Evolutionary conservation across 2,329 filamentous ascomycete species (phyloP).

Genomic region (Fulvia fulva): DNA sequence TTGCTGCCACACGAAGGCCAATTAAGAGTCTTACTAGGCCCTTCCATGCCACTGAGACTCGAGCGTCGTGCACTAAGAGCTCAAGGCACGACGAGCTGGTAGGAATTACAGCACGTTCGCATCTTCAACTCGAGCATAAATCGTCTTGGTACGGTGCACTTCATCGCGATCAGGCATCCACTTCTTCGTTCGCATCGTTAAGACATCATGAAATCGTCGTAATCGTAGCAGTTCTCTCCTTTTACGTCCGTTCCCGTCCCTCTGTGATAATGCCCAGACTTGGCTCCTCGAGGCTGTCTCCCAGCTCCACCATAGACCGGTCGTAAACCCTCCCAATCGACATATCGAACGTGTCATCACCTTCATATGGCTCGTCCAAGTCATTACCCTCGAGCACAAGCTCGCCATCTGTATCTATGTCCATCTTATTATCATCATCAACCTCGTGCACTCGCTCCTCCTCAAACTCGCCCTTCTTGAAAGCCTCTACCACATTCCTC

Average conservation of each 20-base stretch:
- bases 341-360: conserved; percentile 54
- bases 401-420: conserved; percentile 46
- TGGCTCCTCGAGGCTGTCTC: conserved; percentile 57
- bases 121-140: background rate
- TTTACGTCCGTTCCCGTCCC: conserved; percentile 7
- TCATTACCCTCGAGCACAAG: conserved; percentile 30
- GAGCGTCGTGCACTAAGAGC: no score
- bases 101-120: no score
- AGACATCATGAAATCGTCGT: background rate
- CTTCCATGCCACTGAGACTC: background rate
- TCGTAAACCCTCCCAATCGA: conserved; percentile 75
- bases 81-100: no score
- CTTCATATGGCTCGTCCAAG: conserved; percentile 24
- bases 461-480: conserved; percentile 52
- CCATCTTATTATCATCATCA: conserved; percentile 32
- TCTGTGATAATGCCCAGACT: conserved; percentile 48
- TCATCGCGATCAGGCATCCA: no score
- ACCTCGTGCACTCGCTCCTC: conserved; percentile 28
- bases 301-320: conserved; percentile 69
- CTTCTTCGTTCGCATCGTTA: background rate
- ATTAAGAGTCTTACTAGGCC: no score
- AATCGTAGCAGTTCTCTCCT: background rate
- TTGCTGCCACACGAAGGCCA: no score
- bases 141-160: no score
- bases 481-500: conserved; percentile 63